Evolutionary conservation across 2,329 filamentous ascomycete species (phyloP), one percentile per base, ranked within the genome.

Genomic region (Biscogniauxia marginata): DNA sequence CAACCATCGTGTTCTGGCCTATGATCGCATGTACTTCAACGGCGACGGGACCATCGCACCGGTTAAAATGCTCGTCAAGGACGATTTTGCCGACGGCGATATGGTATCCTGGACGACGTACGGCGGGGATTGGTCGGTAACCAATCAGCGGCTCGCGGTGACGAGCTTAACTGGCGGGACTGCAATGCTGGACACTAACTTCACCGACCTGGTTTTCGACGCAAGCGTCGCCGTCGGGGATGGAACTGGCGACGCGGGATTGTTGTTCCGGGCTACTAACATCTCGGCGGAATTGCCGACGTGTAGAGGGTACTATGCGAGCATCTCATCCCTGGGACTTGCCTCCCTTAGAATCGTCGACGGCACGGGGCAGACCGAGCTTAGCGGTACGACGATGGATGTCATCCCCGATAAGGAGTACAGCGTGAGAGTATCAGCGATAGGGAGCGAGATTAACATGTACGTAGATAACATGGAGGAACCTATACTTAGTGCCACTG

Each of bases 11-110:
- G 73, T 76, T 16, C 65, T 77, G 2, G 77, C 76, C 30, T 79
- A 80, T 51, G 78, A 81, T 62, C 73, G 76, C 16, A 76, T 81
- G 71, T 70, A 74, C 58, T 80, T 81, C 58, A 72, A 76, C 56
- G 68, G 70, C 1, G 66, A 75, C 25, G 77, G 74, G 18, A 75
- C 72, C 39, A 79, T 80, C 44, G 62, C 69, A 46, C 71, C 72
- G 0, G 69, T 81, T 4, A 67, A 64, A 44, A 80, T 81, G 75
- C 67, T 76, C 11, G 75, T 77, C 8, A 71, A 73, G 56, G 74
- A 78, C 58, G 70, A 77, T 60, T 77, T 77, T 45, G 64, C 70
- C 4, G 73, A 77, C 52, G 74, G 73, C 7, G 63, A 71, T 21
- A 70, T 73, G 62, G 64, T 76, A 50, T 71, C 62, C 3, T 77